Conservation (phyloP, 75 land plant genomes). For the Ceratopteris richardii region DNA sequence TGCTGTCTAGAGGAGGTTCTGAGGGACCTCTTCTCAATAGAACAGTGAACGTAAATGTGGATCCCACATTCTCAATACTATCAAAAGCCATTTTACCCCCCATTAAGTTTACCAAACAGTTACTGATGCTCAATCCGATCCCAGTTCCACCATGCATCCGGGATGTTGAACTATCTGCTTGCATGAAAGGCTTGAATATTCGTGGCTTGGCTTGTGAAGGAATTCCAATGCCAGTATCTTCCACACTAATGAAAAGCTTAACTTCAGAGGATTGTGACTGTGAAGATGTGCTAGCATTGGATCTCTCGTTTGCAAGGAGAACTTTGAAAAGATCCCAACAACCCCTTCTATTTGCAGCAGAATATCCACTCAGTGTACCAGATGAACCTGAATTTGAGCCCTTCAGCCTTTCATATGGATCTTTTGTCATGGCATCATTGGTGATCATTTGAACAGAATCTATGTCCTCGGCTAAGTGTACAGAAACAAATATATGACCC, state of each 20-base stretch:
- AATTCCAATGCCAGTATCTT: slow-evolving; percentile 69
- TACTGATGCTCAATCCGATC: slow-evolving; percentile 64
- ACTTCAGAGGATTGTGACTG: slow-evolving; percentile 21
- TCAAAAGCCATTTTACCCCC: slow-evolving; percentile 47
- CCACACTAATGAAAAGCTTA: slow-evolving; percentile 46
- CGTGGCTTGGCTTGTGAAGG: slow-evolving; percentile 53
- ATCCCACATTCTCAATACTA: slow-evolving; percentile 44
- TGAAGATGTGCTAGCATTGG: slow-evolving; percentile 1
- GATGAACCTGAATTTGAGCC: slow-evolving; percentile 1
- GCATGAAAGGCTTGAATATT: slow-evolving; percentile 63
- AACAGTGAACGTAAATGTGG: slow-evolving; percentile 53
- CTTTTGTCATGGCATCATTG: slow-evolving; percentile 5
- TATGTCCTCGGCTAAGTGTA: slow-evolving; percentile 43
- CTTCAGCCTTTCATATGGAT: slow-evolving; percentile 6
- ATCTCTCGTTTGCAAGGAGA: slow-evolving; percentile 16
- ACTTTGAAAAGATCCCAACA: slow-evolving; percentile 44
- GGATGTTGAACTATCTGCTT: slow-evolving; percentile 72
- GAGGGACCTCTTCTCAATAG: slow-evolving; percentile 15
- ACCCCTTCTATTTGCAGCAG: slow-evolving; percentile 32
- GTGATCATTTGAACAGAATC: slow-evolving; percentile 15
- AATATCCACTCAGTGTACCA: slow-evolving; percentile 46
- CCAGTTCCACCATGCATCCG: slow-evolving; percentile 68
- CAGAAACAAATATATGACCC: slow-evolving; percentile 65
- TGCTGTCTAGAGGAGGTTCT: slow-evolving; percentile 10
- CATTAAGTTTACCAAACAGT: slow-evolving; percentile 59